Evolutionary conservation across 768 basidiomycete species (phyloP), one percentile per base, ranked within the genome.

Genomic region (Lactarius evosmus): DNA sequence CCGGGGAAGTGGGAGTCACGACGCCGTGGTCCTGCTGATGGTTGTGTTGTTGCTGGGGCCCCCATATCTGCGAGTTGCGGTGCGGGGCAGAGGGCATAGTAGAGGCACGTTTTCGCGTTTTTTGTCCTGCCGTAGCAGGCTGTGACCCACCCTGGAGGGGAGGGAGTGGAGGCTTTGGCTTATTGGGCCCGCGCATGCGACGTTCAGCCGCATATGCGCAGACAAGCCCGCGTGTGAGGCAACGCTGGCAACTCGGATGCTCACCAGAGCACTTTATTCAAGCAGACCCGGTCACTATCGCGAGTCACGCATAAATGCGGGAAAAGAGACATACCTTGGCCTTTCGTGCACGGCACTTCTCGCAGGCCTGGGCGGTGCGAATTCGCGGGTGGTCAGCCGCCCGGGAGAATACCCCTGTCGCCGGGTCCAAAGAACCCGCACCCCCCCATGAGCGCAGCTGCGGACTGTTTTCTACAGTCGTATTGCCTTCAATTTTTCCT

Each of bases 191-290:
- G 2, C 83, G 78, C 52, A 85, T 81, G 51, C 85, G 77, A 2
- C 86, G 83, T 74, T 88, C 87, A 55, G 84, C 80, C 0, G 85
- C 83, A 69, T 91, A 91, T 53, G 85, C 82, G 74, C 89, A 91
- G 2, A 74, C 66, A 41, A 89, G 75, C 0, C 86, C 83, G 6
- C 86, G 78, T 3, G 73, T 75, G 7, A 79, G 71, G 72, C 89
- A 91, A 12, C 89, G 84, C 67, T 84, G 79, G 72, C 89, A 91
- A 0, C 82, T 72, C 0, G 89, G 87, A 58, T 85, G 85, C 38
- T 88, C 85, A 44, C 89, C 88, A 66, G 83, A 85, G 73, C 88
- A 91, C 86, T 89, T 71, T 46, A 46, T 30, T 40, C 58, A 27
- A 32, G 57, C 34, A 56, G 53, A 6, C 5, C 25, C 7, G 44